These are phyloP conservation scores for Tephrocybe sp. DNA, from an alignment of 768 basidiomycete genomes.

Conservation along the genomic window DNA sequence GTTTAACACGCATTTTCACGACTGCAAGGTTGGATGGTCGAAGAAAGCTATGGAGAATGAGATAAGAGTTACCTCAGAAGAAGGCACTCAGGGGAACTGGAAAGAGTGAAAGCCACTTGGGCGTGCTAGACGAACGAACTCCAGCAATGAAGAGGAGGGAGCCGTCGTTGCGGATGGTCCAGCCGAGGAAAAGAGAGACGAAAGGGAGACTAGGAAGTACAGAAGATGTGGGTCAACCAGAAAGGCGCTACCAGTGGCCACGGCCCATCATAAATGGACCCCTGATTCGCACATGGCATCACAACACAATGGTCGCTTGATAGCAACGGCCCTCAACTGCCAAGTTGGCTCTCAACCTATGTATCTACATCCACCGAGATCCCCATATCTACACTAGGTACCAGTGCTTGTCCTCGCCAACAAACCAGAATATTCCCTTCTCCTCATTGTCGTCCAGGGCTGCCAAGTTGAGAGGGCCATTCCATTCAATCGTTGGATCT, in stretches of 20 bases:
- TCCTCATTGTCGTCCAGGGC: slow-evolving; percentile 55
- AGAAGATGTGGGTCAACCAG: background rate
- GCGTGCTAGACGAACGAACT: slow-evolving; percentile 22
- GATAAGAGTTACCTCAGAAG: too few relatives aligned
- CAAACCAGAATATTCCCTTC: slow-evolving; percentile 52
- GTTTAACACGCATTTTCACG: slow-evolving; percentile 22
- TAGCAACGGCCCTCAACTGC: background rate
- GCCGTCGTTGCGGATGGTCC: slow-evolving; percentile 24
- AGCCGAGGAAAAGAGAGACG: slow-evolving; percentile 23
- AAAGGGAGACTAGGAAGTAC: slow-evolving; percentile 23
- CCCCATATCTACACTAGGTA: slow-evolving; percentile 48
- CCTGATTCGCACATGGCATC: slow-evolving; percentile 13
- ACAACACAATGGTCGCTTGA: background rate
- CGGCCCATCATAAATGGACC: too few relatives aligned
- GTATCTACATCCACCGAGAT: slow-evolving; percentile 9
- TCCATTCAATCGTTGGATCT: slow-evolving; percentile 20
- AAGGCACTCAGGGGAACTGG: slow-evolving; percentile 4
- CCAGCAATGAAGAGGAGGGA: slow-evolving; percentile 24
- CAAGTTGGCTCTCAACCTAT: background rate
- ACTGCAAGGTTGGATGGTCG: too few relatives aligned
- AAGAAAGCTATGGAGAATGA: too few relatives aligned
- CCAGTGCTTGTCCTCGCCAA: slow-evolving; percentile 57
- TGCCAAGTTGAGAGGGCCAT: slow-evolving; percentile 19
- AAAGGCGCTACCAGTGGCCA: background rate
- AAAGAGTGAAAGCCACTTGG: slow-evolving; percentile 41